These are phyloP conservation scores for Dactylellina leptospora DNA, from an alignment of 2,329 filamentous ascomycete species.

Conservation along the genomic window DNA sequence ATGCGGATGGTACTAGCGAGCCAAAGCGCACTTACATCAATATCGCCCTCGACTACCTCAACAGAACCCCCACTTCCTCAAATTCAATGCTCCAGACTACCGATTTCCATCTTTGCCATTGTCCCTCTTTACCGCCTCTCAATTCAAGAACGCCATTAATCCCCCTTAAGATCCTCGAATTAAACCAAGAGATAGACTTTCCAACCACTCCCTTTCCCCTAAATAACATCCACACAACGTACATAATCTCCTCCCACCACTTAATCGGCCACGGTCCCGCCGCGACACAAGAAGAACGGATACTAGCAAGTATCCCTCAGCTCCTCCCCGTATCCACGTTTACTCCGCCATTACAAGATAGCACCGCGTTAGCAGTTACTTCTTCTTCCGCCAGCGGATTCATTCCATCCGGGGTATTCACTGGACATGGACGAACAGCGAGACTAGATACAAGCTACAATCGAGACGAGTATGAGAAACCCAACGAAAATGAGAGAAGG, in stretches of 20 bases:
- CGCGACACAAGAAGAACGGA: slow-evolving; percentile 42
- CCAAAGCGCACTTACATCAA: slow-evolving; percentile 40
- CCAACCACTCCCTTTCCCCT: slow-evolving; percentile 1
- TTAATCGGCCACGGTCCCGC: slow-evolving; percentile 46
- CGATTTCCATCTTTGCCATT: slow-evolving; percentile 21
- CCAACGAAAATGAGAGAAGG: slow-evolving; percentile 3
- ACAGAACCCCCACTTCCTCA: background rate
- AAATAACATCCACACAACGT: slow-evolving; percentile 31
- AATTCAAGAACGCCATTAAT: background rate
- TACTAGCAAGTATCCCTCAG: slow-evolving; percentile 29
- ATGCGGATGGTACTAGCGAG: slow-evolving; percentile 26
- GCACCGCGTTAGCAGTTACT: slow-evolving; percentile 32
- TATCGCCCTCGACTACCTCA: slow-evolving; percentile 24
- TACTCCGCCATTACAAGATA: slow-evolving; percentile 36
- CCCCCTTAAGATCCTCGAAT: slow-evolving; percentile 34
- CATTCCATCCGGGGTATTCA: slow-evolving; percentile 24
- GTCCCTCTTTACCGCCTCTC: slow-evolving; percentile 7
- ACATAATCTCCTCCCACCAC: slow-evolving; percentile 44
- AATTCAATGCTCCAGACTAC: background rate
- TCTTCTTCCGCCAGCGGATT: slow-evolving; percentile 4
- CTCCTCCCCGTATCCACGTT: slow-evolving; percentile 49
- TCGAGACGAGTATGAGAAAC: slow-evolving; percentile 6
- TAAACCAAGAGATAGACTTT: slow-evolving; percentile 33
- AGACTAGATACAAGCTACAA: slow-evolving; percentile 19
- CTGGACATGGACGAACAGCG: slow-evolving; percentile 41